Conservation (phyloP, 495 filamentous ascomycete genomes). For the Penicillium goetzii region DNA sequence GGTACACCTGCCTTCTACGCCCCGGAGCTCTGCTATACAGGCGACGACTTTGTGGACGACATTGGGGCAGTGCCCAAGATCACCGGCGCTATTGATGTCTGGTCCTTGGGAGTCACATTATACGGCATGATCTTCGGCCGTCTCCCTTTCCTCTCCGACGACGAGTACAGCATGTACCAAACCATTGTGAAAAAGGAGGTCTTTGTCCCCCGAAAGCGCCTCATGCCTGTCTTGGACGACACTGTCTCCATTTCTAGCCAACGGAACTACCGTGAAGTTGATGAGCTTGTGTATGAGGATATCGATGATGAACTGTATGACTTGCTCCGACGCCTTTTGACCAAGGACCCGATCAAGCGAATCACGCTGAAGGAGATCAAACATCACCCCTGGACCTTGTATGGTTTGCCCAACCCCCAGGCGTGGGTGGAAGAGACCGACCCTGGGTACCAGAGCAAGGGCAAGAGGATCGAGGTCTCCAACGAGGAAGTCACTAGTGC, state of each 20-base stretch:
- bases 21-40: slow-evolving; percentile 91
- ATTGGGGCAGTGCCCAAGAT: slow-evolving; percentile 56
- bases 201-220: slow-evolving; percentile 78
- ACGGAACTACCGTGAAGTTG: slow-evolving; percentile 55
- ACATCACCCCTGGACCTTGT: slow-evolving; percentile 92
- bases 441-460: slow-evolving; percentile 75
- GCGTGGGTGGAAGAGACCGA: slow-evolving; percentile 94
- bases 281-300: slow-evolving; percentile 81
- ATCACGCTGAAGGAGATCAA: slow-evolving; percentile 93
- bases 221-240: slow-evolving; percentile 73
- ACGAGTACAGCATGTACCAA: slow-evolving; percentile 87
- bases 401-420: slow-evolving; percentile 72
- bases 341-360: slow-evolving; percentile 84
- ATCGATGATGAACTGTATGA: slow-evolving; percentile 82
- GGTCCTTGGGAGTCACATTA: slow-evolving; percentile 93
- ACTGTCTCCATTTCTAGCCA: slow-evolving; percentile 43
- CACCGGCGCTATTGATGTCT: slow-evolving; percentile 85
- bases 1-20: slow-evolving; percentile 98
- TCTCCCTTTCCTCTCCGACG: slow-evolving; percentile 87
- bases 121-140: slow-evolving; percentile 95
- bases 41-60: slow-evolving; percentile 50
- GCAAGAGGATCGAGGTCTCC: slow-evolving; percentile 90
- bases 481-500: slow-evolving; percentile 86
- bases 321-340: slow-evolving; percentile 77
- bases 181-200: slow-evolving; percentile 88